phyloP scores from a whole-genome alignment of 2,329 filamentous ascomycete genomes.

The Colletotrichum acutatum region DNA sequence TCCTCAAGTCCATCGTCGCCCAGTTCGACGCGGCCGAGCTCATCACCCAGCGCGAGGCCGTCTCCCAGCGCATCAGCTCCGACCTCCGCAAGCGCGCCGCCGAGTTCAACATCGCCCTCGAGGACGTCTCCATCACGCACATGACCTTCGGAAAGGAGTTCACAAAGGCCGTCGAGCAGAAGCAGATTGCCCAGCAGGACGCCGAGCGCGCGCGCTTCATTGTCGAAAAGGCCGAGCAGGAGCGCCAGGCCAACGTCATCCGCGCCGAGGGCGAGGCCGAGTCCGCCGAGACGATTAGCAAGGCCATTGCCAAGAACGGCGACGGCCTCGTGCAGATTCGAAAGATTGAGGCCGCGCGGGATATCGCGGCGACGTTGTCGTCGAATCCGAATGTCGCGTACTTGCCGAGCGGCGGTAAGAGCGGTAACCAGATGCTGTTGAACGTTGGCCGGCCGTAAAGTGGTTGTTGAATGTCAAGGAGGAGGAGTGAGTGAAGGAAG shows the following conservation, averaged over 20 bases:
- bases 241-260: constrained; percentile 98
- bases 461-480: not conserved
- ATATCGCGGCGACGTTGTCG: constrained; percentile 91
- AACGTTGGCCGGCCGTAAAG: constrained; percentile 59
- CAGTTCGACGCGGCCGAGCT: constrained; percentile 99
- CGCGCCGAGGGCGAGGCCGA: constrained; percentile 97
- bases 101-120: constrained; percentile 99
- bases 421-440: constrained; percentile 64
- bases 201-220: constrained; percentile 97
- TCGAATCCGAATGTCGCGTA: constrained; percentile 96
- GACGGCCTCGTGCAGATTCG: constrained; percentile 96
- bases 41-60: constrained; percentile 98
- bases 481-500: not conserved
- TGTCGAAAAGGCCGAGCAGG: constrained; percentile 98
- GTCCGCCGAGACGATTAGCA: constrained; percentile 93
- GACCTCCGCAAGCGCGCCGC: constrained; percentile 92
- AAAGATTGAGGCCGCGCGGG: constrained; percentile 95
- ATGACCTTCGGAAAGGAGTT: constrained; percentile 99
- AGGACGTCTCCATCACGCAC: constrained; percentile 99
- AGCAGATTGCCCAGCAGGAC: constrained; percentile 99
- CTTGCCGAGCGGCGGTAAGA: constrained; percentile 78
- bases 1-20: constrained; percentile 97
- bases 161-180: constrained; percentile 98
- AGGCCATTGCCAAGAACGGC: constrained; percentile 91
- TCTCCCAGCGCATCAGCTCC: constrained; percentile 91